Conservation (phyloP, 2,329 filamentous ascomycete species). For the Corniculantispora saksenae region DNA sequence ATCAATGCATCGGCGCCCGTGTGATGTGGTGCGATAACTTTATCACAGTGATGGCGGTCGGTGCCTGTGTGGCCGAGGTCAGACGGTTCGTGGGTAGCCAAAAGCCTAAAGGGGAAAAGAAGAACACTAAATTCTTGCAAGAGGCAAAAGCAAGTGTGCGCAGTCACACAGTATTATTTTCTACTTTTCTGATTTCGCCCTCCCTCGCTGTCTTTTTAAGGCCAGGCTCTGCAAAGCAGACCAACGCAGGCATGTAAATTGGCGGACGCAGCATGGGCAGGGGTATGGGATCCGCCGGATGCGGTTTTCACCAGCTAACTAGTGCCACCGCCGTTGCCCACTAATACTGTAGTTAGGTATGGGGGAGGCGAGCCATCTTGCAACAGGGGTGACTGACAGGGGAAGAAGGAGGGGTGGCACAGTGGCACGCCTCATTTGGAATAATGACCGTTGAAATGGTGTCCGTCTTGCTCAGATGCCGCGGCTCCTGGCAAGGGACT, state of each 20-base stretch:
- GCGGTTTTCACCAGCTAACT: constrained; percentile 5
- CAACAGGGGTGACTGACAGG: constrained; percentile 7
- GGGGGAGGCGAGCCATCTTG: not conserved
- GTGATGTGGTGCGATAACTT: constrained; percentile 3
- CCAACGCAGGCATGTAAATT: constrained; percentile 5
- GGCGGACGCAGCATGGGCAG: not conserved
- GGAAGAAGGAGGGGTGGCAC: not conserved
- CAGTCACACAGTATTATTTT: not conserved
- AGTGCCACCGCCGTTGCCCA: constrained; percentile 2
- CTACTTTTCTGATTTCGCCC: not conserved
- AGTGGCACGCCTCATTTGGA: constrained; percentile 11
- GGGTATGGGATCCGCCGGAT: constrained; percentile 5
- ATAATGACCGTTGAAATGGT: constrained; percentile 8
- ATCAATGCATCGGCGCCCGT: constrained; percentile 15
- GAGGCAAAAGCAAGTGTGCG: not conserved
- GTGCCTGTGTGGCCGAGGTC: not conserved
- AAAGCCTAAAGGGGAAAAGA: not conserved
- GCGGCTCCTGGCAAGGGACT: constrained; percentile 1
- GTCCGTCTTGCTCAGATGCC: not conserved
- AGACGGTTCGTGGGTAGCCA: not conserved
- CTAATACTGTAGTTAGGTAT: not conserved
- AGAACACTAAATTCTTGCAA: not conserved
- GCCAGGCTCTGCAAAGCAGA: constrained; percentile 8
- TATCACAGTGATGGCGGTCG: constrained; percentile 3
- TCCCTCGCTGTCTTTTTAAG: not conserved